Conservation (phyloP, 805 yeast species). For the Myxozyma udenii region DNA sequence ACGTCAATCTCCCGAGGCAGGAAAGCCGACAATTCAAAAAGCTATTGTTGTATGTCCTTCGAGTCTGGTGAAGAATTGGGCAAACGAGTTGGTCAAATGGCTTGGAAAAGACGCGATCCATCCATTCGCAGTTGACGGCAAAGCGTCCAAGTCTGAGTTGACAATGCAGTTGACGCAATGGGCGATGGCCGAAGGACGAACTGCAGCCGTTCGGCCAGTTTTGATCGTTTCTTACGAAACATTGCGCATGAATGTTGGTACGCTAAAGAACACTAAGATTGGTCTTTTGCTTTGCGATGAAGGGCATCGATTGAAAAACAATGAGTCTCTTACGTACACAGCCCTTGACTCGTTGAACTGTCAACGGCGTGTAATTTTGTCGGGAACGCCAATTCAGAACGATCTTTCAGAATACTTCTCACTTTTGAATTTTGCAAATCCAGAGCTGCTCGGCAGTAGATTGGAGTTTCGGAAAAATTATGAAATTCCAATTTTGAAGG, state of each 20-base stretch:
- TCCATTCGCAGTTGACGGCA: constrained; percentile 91
- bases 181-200: constrained; percentile 85
- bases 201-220: constrained; percentile 81
- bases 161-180: constrained; percentile 68
- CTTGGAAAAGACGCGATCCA: constrained; percentile 85
- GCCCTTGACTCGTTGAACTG: constrained; percentile 82
- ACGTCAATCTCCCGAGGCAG: constrained; percentile 82
- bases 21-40: constrained; percentile 76
- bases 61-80: constrained; percentile 92
- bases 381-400: constrained; percentile 95
- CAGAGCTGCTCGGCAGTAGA: constrained; percentile 84
- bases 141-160: constrained; percentile 54
- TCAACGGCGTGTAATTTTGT: constrained; percentile 81
- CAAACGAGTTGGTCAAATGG: constrained; percentile 93
- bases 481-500: constrained; percentile 73
- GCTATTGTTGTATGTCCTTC: constrained; percentile 94
- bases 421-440: constrained; percentile 85
- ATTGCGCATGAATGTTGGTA: constrained; percentile 75
- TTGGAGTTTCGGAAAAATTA: constrained; percentile 78
- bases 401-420: constrained; percentile 93
- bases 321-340: constrained; percentile 87
- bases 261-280: constrained; percentile 69
- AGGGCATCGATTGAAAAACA: constrained; percentile 80
- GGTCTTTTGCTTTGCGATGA: constrained; percentile 86
- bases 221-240: constrained; percentile 93